Percentiles rank a stretch among this genome's conserved stretches.
Evolutionary conservation across 2,329 filamentous ascomycete species (phyloP).

Genomic region (Plenodomus biglobosus): DNA sequence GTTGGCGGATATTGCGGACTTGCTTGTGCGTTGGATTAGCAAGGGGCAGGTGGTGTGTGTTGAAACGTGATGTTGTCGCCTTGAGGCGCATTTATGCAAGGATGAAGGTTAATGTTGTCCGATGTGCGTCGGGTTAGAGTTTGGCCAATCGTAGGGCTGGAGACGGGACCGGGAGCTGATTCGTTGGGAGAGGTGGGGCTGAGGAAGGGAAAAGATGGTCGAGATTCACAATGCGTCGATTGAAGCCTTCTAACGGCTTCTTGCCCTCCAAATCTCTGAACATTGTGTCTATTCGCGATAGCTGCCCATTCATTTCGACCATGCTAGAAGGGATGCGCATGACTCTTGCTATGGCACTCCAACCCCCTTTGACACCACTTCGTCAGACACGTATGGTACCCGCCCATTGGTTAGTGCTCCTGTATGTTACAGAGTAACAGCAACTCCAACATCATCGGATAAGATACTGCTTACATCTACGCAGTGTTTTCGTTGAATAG

Average conservation of each 20-base stretch:
- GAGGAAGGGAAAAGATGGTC: neutral
- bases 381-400: too few species aligned
- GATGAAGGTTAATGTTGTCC: neutral
- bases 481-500: neutral
- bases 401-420: neutral
- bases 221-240: too few species aligned
- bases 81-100: neutral
- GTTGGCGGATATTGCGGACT: neutral
- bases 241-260: too few species aligned
- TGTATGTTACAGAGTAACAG: conserved; percentile 7
- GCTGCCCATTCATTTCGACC: too few species aligned
- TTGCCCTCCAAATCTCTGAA: too few species aligned
- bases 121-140: neutral
- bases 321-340: too few species aligned
- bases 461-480: neutral
- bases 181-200: neutral
- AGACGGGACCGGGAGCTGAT: neutral
- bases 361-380: too few species aligned
- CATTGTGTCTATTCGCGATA: too few species aligned
- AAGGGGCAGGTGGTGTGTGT: neutral
- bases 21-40: neutral
- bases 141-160: neutral
- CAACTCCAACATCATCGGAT: conserved; percentile 28
- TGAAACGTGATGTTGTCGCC: neutral
- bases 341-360: too few species aligned